Evolutionary conservation across 345 rosid species (phyloP).

Genomic region (Conringia planisiliqua): DNA sequence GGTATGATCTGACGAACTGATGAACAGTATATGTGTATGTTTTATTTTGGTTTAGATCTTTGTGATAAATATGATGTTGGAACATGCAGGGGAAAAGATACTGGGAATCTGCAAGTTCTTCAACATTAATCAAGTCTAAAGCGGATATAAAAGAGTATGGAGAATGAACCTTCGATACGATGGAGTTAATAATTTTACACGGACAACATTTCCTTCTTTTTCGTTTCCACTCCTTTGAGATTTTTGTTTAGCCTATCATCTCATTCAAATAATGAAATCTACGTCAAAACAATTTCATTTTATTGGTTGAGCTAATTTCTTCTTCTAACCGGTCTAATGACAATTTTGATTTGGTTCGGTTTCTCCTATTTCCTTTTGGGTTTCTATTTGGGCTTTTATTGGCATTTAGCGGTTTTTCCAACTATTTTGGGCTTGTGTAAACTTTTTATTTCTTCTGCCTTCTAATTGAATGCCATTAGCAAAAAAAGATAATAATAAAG

Average conservation of each 20-base stretch:
- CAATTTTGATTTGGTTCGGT: no score
- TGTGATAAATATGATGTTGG: background rate
- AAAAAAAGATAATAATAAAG: no score
- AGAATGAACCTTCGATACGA: background rate
- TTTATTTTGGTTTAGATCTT: background rate
- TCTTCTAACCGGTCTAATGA: no score
- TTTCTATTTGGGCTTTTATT: no score
- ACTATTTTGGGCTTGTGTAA: no score
- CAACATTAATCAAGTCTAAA: constrained; percentile 13
- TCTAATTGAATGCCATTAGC: no score
- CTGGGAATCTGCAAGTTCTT: constrained; percentile 14
- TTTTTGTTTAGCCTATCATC: background rate
- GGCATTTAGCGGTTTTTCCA: no score
- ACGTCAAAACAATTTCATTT: no score
- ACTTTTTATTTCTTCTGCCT: no score
- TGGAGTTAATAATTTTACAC: background rate
- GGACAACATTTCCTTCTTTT: background rate
- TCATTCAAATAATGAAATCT: no score
- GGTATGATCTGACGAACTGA: constrained; percentile 14
- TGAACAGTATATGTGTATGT: background rate
- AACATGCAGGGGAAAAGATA: constrained; percentile 18
- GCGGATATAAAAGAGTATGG: background rate
- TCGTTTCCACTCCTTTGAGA: background rate
- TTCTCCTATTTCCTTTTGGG: no score
- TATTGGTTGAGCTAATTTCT: no score